Evolutionary conservation across 2,329 filamentous ascomycete genomes (phyloP).

Genomic region (Fragosphaeria purpurea): DNA sequence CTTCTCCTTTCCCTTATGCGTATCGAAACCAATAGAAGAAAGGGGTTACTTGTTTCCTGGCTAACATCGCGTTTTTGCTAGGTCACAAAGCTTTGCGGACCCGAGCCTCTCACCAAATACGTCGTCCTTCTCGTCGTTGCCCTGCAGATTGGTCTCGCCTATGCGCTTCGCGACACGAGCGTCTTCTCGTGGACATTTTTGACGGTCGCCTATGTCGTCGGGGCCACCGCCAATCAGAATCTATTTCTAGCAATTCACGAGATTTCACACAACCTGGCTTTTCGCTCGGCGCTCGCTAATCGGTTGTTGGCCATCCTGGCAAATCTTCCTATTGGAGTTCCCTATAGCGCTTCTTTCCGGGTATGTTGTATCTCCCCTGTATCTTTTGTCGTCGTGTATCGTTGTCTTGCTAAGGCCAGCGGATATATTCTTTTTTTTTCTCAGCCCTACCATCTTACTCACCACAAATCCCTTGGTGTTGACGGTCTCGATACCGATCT

Average conservation of each 20-base stretch:
- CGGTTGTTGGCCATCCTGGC: constrained; percentile 83
- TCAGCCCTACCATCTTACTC: constrained; percentile 90
- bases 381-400: background rate
- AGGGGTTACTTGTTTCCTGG: background rate
- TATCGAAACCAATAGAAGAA: no score
- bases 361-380: constrained; percentile 33
- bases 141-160: constrained; percentile 70
- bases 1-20: no score
- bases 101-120: constrained; percentile 92
- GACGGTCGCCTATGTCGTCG: constrained; percentile 78
- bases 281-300: constrained; percentile 70
- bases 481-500: constrained; percentile 94
- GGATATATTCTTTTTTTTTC: background rate
- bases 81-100: constrained; percentile 95
- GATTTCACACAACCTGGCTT: constrained; percentile 95
- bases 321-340: constrained; percentile 89
- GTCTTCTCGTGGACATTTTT: constrained; percentile 80
- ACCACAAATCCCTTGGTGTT: constrained; percentile 97
- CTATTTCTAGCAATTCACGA: constrained; percentile 98
- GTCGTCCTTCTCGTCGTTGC: constrained; percentile 74
- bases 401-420: constrained; percentile 27
- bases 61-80: constrained; percentile 23
- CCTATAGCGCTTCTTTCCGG: constrained; percentile 92
- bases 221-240: constrained; percentile 95
- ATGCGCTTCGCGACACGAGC: constrained; percentile 62